Evolutionary conservation across 352 stramenopile species (phyloP).

Genomic region (Phytopythium sindhum): DNA sequence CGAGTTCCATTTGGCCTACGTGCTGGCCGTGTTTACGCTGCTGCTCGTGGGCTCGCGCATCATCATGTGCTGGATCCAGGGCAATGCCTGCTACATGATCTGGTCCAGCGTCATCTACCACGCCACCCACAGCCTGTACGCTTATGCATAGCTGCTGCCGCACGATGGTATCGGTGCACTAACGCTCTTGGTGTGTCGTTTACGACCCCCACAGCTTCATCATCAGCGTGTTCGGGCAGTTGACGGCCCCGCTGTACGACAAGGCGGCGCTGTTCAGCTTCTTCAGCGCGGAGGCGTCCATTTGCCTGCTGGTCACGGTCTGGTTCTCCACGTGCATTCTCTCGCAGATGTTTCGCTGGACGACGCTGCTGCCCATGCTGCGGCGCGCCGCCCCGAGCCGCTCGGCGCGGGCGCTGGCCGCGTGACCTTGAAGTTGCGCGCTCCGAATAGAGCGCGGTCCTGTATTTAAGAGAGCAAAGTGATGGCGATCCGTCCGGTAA

Average conservation of each 20-base stretch:
- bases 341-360: constrained; percentile 84
- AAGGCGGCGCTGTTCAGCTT: constrained; percentile 81
- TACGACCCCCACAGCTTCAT: constrained; percentile 52
- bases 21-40: constrained; percentile 75
- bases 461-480: neutral
- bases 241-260: constrained; percentile 80
- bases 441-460: neutral
- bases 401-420: constrained; percentile 34
- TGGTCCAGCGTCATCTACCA: constrained; percentile 88
- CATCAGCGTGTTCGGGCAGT: constrained; percentile 84
- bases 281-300: constrained; percentile 80
- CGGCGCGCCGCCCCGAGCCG: constrained; percentile 32
- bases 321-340: constrained; percentile 90
- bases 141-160: constrained; percentile 1
- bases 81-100: constrained; percentile 86
- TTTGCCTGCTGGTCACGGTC: constrained; percentile 81
- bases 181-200: neutral
- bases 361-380: constrained; percentile 72
- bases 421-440: constrained; percentile 15
- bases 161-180: neutral
- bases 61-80: constrained; percentile 91
- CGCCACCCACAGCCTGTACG: constrained; percentile 85
- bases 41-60: constrained; percentile 80
- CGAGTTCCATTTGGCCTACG: constrained; percentile 77
- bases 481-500: no score